Base-by-base conservation (phyloP, 2,329 filamentous ascomycete genomes). In the Neophaeococcomyces mojaviensis region DNA sequence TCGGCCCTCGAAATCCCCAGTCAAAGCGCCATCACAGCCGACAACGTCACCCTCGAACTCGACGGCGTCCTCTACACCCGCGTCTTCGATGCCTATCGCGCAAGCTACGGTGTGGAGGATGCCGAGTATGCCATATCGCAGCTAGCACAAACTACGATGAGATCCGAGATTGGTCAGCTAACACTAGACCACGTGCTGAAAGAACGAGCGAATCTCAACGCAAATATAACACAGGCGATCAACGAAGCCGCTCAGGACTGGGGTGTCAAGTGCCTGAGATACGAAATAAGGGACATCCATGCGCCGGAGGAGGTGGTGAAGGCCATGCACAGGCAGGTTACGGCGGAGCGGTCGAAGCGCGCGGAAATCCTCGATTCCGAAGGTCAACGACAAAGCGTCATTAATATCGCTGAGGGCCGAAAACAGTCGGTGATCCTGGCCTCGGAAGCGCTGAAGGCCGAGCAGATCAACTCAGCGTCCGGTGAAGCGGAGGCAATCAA, bases 121-220 rank as follows among this genome's bases (percentile, higher is more conserved):
- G 90, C 92, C 52, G 92, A 98, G 66, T 98, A 98, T 67, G 92
- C 92, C 66, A 97, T 98, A 64, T 92, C 87, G 7, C 92, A 98
- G 64, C 82, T 98, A 38, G 92, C 92, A 13, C 92, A 98, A 70
- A 98, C 92, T 9, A 97, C 92, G 0, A 98, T 98, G 92, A 88
- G 92, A 60, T 94, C 86, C 61, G 92, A 98, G 68, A 98, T 98
- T 59, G 92, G 92, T 54, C 92, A 97, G 67, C 77, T 98, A 49
- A 86, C 88, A 1, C 84, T 98, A 58, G 92, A 98, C 68, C 90
- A 98, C 68, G 92, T 98, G 36, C 78, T 98, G 48, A 97, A 97
- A 66, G 92, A 98, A 74, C 88, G 92, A 54, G 88, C 89, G 2
- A 87, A 88, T 16, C 82, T 98, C 56, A 98, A 98, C 73, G 88